These are phyloP conservation scores for Russula sp. DNA, from an alignment of 768 basidiomycete species.

Conservation along the genomic window DNA sequence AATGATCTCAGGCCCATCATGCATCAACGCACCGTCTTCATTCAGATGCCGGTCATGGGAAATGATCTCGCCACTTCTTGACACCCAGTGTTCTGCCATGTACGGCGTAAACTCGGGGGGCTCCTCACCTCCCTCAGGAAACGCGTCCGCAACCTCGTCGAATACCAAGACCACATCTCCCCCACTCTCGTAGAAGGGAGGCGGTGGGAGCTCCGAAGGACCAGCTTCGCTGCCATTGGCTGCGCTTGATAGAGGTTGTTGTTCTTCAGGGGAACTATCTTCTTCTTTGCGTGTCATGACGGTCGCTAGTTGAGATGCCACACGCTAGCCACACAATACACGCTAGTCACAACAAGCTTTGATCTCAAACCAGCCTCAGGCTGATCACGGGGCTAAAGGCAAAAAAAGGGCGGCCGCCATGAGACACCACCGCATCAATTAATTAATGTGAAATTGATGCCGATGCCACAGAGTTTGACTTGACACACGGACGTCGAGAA, in stretches of 20 bases:
- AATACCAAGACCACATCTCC: conserved; percentile 33
- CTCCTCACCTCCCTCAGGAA: conserved; percentile 40
- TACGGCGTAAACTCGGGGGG: conserved; percentile 61
- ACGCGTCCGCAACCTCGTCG: conserved; percentile 31
- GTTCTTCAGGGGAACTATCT: background rate
- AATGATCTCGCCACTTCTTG: conserved; percentile 49
- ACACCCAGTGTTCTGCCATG: conserved; percentile 56
- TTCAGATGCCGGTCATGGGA: conserved; percentile 73
- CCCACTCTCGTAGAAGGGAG: conserved; percentile 31
- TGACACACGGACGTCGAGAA: too few species aligned
- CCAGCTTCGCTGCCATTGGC: conserved; percentile 11
- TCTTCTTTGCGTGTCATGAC: conserved; percentile 19
- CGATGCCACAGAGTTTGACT: too few species aligned
- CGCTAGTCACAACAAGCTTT: background rate
- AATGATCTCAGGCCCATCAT: background rate
- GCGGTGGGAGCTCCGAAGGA: conserved; percentile 20
- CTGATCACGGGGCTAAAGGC: background rate
- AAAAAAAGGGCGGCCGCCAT: background rate
- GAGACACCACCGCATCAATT: background rate
- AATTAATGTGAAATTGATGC: too few species aligned
- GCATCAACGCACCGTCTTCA: conserved; percentile 49
- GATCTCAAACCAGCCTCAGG: too few species aligned
- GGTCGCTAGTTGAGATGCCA: background rate
- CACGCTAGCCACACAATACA: background rate
- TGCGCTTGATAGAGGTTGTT: conserved; percentile 1